phyloP scores from a whole-genome alignment of 2,329 filamentous ascomycete species.

The Phaeoacremonium minimum region DNA sequence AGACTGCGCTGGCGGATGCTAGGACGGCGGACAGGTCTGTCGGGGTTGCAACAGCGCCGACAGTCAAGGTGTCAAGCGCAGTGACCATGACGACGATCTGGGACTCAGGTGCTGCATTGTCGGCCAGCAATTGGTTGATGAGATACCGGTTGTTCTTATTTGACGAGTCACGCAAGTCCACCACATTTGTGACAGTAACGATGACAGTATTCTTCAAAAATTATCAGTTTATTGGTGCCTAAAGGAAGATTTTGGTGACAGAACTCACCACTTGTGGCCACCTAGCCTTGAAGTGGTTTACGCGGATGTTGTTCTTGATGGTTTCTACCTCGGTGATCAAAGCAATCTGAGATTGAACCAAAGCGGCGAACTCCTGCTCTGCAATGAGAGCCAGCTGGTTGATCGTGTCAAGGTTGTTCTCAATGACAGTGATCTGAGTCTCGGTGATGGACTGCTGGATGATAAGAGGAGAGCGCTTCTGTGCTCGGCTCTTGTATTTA shows the following conservation, averaged over 20 bases:
- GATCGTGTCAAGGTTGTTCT: constrained; percentile 29
- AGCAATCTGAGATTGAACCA: constrained; percentile 29
- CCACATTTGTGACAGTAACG: constrained; percentile 27
- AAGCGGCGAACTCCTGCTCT: constrained; percentile 29
- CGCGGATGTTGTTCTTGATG: constrained; percentile 37
- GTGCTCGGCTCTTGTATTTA: constrained; percentile 17
- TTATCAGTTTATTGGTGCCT: constrained; percentile 1
- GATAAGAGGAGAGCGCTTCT: constrained; percentile 18
- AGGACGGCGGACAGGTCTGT: constrained; percentile 5
- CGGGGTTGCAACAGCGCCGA: constrained; percentile 15
- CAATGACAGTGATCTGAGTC: constrained; percentile 22
- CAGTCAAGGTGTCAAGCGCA: constrained; percentile 27
- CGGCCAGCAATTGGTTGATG: constrained; percentile 31
- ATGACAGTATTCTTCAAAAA: constrained; percentile 27
- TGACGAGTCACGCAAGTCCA: constrained; percentile 25
- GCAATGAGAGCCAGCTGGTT: constrained; percentile 25
- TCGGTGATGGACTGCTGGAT: constrained; percentile 26
- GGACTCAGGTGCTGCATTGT: constrained; percentile 27
- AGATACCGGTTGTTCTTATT: constrained; percentile 28
- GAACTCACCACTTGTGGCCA: constrained; percentile 28
- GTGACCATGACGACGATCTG: constrained; percentile 33
- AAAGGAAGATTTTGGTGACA: not conserved
- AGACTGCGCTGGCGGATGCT: constrained; percentile 5
- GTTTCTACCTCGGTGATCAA: constrained; percentile 29
- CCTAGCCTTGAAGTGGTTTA: constrained; percentile 31